phyloP scores from a whole-genome alignment of 352 stramenopile genomes.

The Globisporangium canariense region DNA sequence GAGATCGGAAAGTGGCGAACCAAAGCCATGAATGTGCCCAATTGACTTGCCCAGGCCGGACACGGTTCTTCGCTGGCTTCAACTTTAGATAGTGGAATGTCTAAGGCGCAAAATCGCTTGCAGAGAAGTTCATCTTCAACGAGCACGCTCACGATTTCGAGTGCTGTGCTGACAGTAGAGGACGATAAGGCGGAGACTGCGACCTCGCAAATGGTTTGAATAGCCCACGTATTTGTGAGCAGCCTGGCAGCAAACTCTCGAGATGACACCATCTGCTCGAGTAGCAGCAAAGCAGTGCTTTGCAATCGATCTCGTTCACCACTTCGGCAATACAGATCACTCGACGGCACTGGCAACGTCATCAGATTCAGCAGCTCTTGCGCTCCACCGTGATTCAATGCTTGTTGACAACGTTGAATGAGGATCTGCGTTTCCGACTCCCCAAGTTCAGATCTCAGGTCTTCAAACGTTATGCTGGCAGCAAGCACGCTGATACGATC shows the following conservation, averaged over 20 bases:
- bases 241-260: constrained; percentile 6
- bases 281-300: constrained; percentile 2
- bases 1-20: constrained; percentile 2
- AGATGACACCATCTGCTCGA: constrained; percentile 4
- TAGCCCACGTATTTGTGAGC: constrained; percentile 10
- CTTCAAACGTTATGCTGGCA: not conserved
- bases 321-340: not conserved
- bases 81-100: not conserved
- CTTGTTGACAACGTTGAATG: constrained; percentile 6
- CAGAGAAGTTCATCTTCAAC: constrained; percentile 7
- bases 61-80: not conserved
- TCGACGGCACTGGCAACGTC: not conserved
- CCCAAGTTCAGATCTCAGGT: constrained; percentile 8
- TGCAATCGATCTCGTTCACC: constrained; percentile 4
- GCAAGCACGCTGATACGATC: constrained; percentile 1
- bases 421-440: not conserved
- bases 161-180: constrained; percentile 1
- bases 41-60: constrained; percentile 1
- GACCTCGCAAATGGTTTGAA: constrained; percentile 11
- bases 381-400: not conserved
- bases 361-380: not conserved
- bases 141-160: constrained; percentile 2
- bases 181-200: constrained; percentile 1
- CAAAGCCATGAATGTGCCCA: constrained; percentile 3
- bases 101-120: constrained; percentile 1